A percentile compares a stretch with the other conserved stretches of the same genome.
These are phyloP conservation scores for Euclidium syriacum DNA, from an alignment of 345 rosid genomes.

Conservation along the genomic window DNA sequence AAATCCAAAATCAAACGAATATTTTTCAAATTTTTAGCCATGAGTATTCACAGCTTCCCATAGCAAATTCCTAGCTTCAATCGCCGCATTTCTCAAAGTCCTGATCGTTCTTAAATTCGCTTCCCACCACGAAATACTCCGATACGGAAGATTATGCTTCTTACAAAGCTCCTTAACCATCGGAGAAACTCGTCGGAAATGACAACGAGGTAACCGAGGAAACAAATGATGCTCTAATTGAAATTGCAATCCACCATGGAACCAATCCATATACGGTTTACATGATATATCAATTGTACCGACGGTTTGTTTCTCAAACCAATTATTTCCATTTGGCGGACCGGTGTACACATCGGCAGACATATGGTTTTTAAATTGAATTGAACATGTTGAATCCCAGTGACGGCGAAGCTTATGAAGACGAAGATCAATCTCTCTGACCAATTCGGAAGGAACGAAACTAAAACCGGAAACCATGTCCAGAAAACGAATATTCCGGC, in stretches of 20 bases:
- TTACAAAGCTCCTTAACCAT: constrained; percentile 73
- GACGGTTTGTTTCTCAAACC: constrained; percentile 88
- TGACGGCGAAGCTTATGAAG: constrained; percentile 51
- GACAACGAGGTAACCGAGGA: constrained; percentile 82
- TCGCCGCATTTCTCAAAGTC: constrained; percentile 65
- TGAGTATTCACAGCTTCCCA: constrained; percentile 95
- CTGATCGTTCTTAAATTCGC: constrained; percentile 67
- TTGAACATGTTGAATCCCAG: constrained; percentile 75
- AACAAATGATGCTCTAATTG: constrained; percentile 96
- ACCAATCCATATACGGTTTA: constrained; percentile 87
- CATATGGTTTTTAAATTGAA: constrained; percentile 87
- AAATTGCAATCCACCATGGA: constrained; percentile 83
- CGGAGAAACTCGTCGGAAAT: constrained; percentile 65
- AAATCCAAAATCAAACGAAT: too few relatives aligned
- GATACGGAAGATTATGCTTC: constrained; percentile 83
- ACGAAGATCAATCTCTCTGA: constrained; percentile 68
- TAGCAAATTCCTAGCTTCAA: constrained; percentile 69
- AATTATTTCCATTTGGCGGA: constrained; percentile 66
- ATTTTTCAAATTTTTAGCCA: too few relatives aligned
- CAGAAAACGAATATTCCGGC: constrained; percentile 67
- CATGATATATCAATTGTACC: constrained; percentile 87
- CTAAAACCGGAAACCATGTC: constrained; percentile 90
- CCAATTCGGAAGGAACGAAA: constrained; percentile 75
- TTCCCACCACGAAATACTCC: constrained; percentile 73
- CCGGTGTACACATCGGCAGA: constrained; percentile 78